Evolutionary conservation across 345 rosid species (phyloP), one percentile per base, ranked within the genome.

Genomic region (Nephelium lappaceum): DNA sequence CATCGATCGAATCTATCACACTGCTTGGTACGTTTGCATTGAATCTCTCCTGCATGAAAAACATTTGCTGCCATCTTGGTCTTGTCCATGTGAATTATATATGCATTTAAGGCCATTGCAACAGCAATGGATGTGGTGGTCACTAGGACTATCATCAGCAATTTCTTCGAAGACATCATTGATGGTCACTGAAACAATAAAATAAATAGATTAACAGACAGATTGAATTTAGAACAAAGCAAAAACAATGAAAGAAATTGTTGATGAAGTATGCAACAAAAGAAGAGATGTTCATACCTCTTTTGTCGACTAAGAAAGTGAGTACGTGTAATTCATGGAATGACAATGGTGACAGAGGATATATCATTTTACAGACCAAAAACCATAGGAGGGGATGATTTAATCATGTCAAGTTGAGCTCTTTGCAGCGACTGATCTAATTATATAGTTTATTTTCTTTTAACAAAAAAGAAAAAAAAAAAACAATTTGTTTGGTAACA

Each of bases 81-180:
- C 80, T 81, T 79, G 82, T 84, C 79, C 83, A 91, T 87, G 79
- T 90, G 97, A 78, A 93, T 85, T 12, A 94, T 76, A 73, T 92
- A 92, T 1, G 94, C 81, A 78, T 84, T 91, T 73, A 67, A 79
- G 45, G 51, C 82, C 47, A 66, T 74, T 0, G 86, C 72, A 43
- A 85, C 88, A 49, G 0, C 55, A 74, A 75, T 43, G 68, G 86
- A 80, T 19, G 75, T 31, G 8, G 79, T 60, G 47, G 78, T 64
- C 76, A 81, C 11, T 58, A 81, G 57, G 67, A 78, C 83, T 31
- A 86, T 42, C 73, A 81, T 58, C 70, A 79, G 27, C 62, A 82
- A 69, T 41, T 25, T 73, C 64, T 66, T 67, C 57, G 77, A 38
- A 16, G 73, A 72, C 74, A 68, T 57, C 88, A 83, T 49, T 49